phyloP scores from a whole-genome alignment of 768 basidiomycete genomes.

The Termitomyces sp. region DNA sequence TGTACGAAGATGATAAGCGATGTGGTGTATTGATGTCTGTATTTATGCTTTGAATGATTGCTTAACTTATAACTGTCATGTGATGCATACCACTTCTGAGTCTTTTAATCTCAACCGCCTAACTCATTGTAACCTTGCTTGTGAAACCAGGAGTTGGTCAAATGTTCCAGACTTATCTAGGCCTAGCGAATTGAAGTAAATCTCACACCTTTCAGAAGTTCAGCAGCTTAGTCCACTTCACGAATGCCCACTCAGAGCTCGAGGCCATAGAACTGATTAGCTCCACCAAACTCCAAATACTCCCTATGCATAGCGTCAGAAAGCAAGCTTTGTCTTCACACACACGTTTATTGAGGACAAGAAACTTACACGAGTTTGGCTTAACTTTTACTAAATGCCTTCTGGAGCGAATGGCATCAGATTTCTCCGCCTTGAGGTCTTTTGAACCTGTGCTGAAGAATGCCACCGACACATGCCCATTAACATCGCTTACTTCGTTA shows the following conservation, averaged over 20 bases:
- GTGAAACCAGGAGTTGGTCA: too few relatives aligned
- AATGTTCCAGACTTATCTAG: too few relatives aligned
- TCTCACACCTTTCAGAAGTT: not conserved
- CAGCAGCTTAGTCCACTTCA: not conserved
- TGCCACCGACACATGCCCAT: constrained; percentile 22
- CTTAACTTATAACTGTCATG: too few relatives aligned
- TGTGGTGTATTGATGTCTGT: too few relatives aligned
- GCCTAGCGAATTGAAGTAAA: too few relatives aligned
- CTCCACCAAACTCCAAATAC: not conserved
- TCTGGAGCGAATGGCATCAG: constrained; percentile 28
- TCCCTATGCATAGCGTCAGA: not conserved
- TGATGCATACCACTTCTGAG: too few relatives aligned
- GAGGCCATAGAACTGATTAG: not conserved
- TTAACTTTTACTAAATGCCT: not conserved
- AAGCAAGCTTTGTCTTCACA: not conserved
- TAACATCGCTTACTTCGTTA: constrained; percentile 15
- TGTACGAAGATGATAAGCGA: too few relatives aligned
- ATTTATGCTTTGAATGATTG: too few relatives aligned
- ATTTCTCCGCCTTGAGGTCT: constrained; percentile 26
- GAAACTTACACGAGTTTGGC: not conserved
- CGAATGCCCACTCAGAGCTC: too few relatives aligned
- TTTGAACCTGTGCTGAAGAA: constrained; percentile 20
- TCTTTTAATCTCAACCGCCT: too few relatives aligned
- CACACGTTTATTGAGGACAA: not conserved
- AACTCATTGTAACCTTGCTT: too few relatives aligned